Conservation (phyloP, 169 alveolate genomes). For the Babesia divergens region DNA sequence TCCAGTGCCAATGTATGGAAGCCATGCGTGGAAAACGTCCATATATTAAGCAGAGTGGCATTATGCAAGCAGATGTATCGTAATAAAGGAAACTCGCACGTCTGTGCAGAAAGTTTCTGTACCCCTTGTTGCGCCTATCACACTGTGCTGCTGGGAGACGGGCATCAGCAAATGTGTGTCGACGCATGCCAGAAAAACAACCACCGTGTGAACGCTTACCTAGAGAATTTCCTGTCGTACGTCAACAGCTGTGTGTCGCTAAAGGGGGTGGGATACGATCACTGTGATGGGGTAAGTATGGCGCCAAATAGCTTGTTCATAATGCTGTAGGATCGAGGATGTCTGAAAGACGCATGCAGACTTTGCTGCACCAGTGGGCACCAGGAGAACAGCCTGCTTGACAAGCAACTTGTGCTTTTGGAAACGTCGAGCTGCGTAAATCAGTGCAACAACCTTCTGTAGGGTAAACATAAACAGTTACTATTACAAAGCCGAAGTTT, state of each 20-base stretch:
- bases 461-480: not conserved
- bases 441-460: constrained; percentile 26
- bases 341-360: constrained; percentile 49
- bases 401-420: constrained; percentile 17
- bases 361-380: constrained; percentile 60
- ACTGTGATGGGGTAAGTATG: constrained; percentile 53
- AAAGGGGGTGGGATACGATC: constrained; percentile 57
- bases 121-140: constrained; percentile 73
- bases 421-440: constrained; percentile 46
- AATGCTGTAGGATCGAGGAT: constrained; percentile 24
- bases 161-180: constrained; percentile 62
- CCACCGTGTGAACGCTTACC: constrained; percentile 43
- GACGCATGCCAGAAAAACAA: constrained; percentile 67
- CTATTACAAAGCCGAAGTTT: not conserved
- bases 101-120: constrained; percentile 68
- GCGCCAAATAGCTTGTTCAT: not conserved
- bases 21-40: constrained; percentile 69
- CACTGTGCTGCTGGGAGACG: constrained; percentile 68
- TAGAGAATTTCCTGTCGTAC: constrained; percentile 24
- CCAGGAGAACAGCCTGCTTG: constrained; percentile 34
- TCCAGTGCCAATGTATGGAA: constrained; percentile 66
- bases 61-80: constrained; percentile 68
- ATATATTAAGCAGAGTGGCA: constrained; percentile 61
- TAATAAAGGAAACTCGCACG: constrained; percentile 50
- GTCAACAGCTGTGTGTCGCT: constrained; percentile 45